phyloP scores from a whole-genome alignment of 768 basidiomycete genomes.

The Termitomyces sp. region DNA sequence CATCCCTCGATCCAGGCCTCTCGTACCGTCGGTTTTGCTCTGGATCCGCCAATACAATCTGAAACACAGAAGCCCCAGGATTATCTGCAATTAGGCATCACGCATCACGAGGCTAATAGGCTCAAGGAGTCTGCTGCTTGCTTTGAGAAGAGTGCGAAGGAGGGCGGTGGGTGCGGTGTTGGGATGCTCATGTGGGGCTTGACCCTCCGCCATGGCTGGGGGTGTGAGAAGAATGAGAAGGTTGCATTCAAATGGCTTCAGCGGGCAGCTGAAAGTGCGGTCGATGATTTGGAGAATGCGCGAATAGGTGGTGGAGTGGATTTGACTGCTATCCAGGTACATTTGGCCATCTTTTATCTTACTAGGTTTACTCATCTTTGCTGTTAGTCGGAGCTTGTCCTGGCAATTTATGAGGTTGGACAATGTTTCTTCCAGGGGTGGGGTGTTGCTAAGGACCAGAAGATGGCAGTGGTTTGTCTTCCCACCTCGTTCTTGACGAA shows the following conservation, averaged over 20 bases:
- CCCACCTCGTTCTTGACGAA: not conserved
- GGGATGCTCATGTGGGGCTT: constrained; percentile 95
- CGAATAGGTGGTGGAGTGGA: constrained; percentile 44
- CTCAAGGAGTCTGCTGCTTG: constrained; percentile 62
- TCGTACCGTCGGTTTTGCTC: not conserved
- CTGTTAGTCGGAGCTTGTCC: constrained; percentile 67
- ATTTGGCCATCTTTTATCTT: constrained; percentile 1
- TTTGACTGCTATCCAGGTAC: constrained; percentile 47
- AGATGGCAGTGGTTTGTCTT: constrained; percentile 75
- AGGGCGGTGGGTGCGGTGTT: constrained; percentile 74
- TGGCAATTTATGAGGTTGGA: constrained; percentile 90
- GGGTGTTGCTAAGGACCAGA: constrained; percentile 83
- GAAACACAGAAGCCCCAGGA: constrained; percentile 46
- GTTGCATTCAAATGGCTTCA: constrained; percentile 79
- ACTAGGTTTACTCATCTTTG: not conserved
- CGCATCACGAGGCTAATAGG: constrained; percentile 70
- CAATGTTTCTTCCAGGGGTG: constrained; percentile 92
- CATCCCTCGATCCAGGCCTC: not conserved
- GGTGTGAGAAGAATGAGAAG: constrained; percentile 73
- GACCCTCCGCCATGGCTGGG: constrained; percentile 85
- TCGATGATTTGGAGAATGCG: constrained; percentile 67
- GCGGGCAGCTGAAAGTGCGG: constrained; percentile 76
- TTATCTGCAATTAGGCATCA: constrained; percentile 71
- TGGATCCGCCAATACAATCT: constrained; percentile 1
- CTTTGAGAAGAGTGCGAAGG: constrained; percentile 73